Base-by-base conservation (phyloP, 225 moss, liverwort and hornwort species). In the Ulota crispa region DNA sequence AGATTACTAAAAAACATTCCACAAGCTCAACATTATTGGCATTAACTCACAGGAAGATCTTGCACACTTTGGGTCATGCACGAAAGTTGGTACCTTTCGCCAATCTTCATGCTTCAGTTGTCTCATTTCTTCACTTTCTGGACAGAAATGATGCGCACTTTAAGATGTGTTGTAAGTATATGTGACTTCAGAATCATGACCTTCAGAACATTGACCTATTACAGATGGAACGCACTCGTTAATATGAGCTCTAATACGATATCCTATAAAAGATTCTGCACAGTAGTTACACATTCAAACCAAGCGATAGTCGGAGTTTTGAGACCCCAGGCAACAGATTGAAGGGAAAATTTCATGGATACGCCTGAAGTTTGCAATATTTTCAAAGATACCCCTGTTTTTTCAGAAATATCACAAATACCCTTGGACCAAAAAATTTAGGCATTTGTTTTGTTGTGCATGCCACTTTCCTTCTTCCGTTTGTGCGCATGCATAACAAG, bases 41-140 rank as follows among this genome's bases (percentile, higher is more conserved):
- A 3, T 10, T 11, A 61, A 62, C 56, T 15, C 39, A 28, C 21
- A 21, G 27, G 12, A 73, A 61, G 42, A 5, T 50, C 54, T 59
- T 52, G 8, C 13, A 19, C 63, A 50, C 72, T 53, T 53, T 27
- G n/a, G 23, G 30, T 65, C 42, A 59, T 55, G 55, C 43, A 68
- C 56, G 24, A 8, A 53, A 42, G 73, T 56, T 56, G 24, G 57
- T 42, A 43, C 5, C 30, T 15, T 14, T 62, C 9, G 37, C 76
- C 34, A 37, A 60, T 34, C 61, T 43, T 19, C 32, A 43, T 56
- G 5, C 43, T 30, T 10, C 52, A 11, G 52, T 34, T 63, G 70
- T 64, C 72, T 78, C 64, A 71, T 76, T 69, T 61, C 28, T 82
- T 78, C 53, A 71, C 41, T 71, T 77, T 64, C 71, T 78, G 55